Evolutionary conservation across 108 stramenopile species (phyloP).

Genomic region (Discostella pseudostelligera): DNA sequence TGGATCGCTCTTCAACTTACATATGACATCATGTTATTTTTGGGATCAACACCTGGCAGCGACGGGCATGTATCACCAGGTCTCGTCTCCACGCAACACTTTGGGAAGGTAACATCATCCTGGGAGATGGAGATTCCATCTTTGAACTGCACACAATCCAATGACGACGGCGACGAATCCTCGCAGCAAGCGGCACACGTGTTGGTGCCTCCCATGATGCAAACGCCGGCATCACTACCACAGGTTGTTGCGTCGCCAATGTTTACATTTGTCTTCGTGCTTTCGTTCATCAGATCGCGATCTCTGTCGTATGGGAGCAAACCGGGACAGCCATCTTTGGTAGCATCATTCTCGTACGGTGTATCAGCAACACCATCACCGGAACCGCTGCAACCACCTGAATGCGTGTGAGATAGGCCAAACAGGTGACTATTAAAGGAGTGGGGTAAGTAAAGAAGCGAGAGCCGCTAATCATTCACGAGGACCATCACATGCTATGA

Average conservation of each 20-base stretch:
- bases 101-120: not conserved
- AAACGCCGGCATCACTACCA: not conserved
- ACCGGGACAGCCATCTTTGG: conserved; percentile 11
- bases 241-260: not conserved
- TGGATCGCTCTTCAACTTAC: not conserved
- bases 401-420: conserved; percentile 18
- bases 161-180: not conserved
- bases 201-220: not conserved
- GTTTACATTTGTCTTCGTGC: not conserved
- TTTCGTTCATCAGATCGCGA: conserved; percentile 10
- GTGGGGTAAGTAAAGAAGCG: not conserved
- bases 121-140: conserved; percentile 7
- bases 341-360: conserved; percentile 4
- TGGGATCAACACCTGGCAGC: conserved; percentile 4
- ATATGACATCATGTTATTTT: conserved; percentile 15
- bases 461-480: not conserved
- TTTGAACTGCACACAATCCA: not conserved
- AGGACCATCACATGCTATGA: not conserved
- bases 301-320: conserved; percentile 18
- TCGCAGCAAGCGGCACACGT: conserved; percentile 19
- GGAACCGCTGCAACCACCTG: conserved; percentile 14
- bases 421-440: conserved; percentile 11
- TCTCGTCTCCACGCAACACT: not conserved
- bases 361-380: conserved; percentile 26
- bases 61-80: not conserved